Percentiles rank a stretch among this genome's conserved stretches.
phyloP scores from a whole-genome alignment of 768 basidiomycete species.

The Suillus clintonianus region DNA sequence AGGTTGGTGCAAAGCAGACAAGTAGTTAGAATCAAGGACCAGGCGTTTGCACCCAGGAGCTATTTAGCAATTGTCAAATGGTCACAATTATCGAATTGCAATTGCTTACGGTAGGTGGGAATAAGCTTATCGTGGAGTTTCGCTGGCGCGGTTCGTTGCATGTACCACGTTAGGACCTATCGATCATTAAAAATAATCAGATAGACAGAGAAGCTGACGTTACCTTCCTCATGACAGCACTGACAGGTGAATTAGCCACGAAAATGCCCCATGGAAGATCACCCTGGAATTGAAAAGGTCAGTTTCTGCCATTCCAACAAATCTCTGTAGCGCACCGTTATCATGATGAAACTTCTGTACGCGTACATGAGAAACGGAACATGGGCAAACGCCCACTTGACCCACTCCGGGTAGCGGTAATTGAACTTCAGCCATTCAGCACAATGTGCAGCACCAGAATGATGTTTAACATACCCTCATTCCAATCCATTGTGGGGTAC shows the following conservation, averaged over 20 bases:
- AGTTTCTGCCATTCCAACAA: not conserved
- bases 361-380: constrained; percentile 48
- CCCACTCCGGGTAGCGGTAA: constrained; percentile 41
- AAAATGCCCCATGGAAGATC: constrained; percentile 35
- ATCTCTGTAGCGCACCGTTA: constrained; percentile 34
- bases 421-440: constrained; percentile 35
- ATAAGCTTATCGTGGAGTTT: constrained; percentile 46
- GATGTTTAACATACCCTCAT: constrained; percentile 41
- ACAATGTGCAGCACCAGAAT: not conserved
- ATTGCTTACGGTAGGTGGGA: constrained; percentile 49
- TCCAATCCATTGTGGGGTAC: constrained; percentile 60
- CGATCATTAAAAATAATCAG: constrained; percentile 16
- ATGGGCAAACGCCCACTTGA: constrained; percentile 52
- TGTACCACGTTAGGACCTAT: constrained; percentile 46
- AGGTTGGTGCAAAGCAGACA: constrained; percentile 49
- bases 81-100: not conserved
- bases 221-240: constrained; percentile 36
- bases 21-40: constrained; percentile 60
- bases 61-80: constrained; percentile 15
- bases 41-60: constrained; percentile 63
- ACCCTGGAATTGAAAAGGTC: not conserved
- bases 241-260: constrained; percentile 38
- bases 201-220: not conserved
- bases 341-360: constrained; percentile 52
- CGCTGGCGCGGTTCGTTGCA: constrained; percentile 47